Base-by-base conservation (phyloP, 805 yeast genomes). In the Schizosaccharomyces osmophilus region DNA sequence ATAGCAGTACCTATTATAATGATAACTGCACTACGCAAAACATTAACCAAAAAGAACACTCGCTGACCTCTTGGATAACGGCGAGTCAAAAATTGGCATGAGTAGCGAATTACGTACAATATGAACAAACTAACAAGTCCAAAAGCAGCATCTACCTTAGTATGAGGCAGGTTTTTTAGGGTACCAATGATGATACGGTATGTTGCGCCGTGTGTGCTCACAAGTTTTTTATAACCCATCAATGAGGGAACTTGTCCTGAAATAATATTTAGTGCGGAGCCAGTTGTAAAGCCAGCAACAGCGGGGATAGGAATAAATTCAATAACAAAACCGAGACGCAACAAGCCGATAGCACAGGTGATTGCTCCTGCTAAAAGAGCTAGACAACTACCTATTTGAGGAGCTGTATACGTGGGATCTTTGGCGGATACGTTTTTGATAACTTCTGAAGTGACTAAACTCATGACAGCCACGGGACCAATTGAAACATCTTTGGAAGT, bases 401-500 rank as follows among this genome's bases (percentile, higher is more conserved):
- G 87, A 2, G 81, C 84, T 4, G 78, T 67, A 61, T 75, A 75
- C 24, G 67, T 68, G 0, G 80, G 77, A 64, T 77, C 75, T 63
- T 75, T 78, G 13, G 66, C 74, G 64, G 79, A 79, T 11, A 88
- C 93, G 60, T 75, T 74, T 32, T 80, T 77, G 62, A 89, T 77
- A 62, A 86, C 87, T 70, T 83, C 85, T 60, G 89, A 82, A 43
- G 86, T 87, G 70, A 87, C 89, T 65, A 81, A 71, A 17, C 95
- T 85, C 95, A 89, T 88, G 62, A 89, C 97, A 13, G 97, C 97
- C 45, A 89, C 97, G 11, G 97, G 97, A 32, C 97, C 97, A 67
- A 89, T 88, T 64, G 94, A 84, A 48, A 89, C 95, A 76, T 89
- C 97, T 72, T 89, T 89, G 29, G 95, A 85, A 15, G 97, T 89